phyloP scores from a whole-genome alignment of 208 protist genomes.

The Histomonas meleagridis region DNA sequence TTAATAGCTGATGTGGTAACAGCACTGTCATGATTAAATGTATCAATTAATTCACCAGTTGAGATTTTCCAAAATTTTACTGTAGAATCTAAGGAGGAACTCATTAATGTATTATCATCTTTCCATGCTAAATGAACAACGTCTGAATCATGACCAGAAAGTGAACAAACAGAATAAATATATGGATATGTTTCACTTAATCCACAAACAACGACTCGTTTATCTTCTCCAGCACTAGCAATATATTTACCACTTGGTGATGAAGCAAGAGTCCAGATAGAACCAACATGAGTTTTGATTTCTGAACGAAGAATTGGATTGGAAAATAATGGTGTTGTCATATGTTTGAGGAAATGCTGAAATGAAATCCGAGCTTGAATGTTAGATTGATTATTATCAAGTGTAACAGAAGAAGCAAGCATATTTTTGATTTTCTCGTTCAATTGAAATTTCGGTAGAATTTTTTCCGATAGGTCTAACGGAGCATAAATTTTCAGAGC shows the following conservation, averaged over 20 bases:
- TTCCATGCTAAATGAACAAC: not conserved
- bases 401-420: too few species aligned
- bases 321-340: too few species aligned
- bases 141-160: not conserved
- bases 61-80: not conserved
- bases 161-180: not conserved
- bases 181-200: not conserved
- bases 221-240: conserved; percentile 18
- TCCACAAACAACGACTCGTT: not conserved
- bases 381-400: too few species aligned
- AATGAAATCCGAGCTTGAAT: too few species aligned
- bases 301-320: too few species aligned
- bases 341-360: too few species aligned
- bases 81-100: not conserved
- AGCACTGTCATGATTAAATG: conserved; percentile 10
- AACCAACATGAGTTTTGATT: not conserved
- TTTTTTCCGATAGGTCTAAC: too few species aligned
- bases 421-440: too few species aligned
- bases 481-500: too few species aligned
- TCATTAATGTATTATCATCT: not conserved
- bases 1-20: not conserved
- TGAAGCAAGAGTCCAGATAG: not conserved
- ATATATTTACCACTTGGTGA: not conserved
- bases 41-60: not conserved
- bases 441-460: too few species aligned